A percentile compares a stretch with the other conserved stretches of the same genome.
Conservation (phyloP, 1,284 basidiomycete species). For the Singerocomus inundabilis region DNA sequence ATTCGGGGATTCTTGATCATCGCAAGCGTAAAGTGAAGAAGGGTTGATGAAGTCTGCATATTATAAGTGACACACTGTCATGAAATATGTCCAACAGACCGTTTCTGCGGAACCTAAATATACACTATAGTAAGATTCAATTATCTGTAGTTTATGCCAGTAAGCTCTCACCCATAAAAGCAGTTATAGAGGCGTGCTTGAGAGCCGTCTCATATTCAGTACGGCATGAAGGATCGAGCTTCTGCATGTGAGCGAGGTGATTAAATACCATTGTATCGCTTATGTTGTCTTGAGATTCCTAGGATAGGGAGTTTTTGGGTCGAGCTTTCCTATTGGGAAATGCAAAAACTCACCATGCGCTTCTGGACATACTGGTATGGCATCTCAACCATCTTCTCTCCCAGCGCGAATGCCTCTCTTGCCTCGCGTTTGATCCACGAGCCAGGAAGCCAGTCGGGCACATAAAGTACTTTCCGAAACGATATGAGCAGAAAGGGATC, state of each 20-base stretch:
- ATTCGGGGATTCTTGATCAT: slow-evolving; percentile 36
- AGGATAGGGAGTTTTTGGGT: not conserved
- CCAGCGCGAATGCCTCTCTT: not conserved
- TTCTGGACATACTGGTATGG: slow-evolving; percentile 16
- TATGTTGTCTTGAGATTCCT: not conserved
- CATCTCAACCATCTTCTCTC: slow-evolving; percentile 6
- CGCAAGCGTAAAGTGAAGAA: slow-evolving; percentile 31
- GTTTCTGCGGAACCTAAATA: slow-evolving; percentile 10
- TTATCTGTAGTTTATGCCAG: not conserved
- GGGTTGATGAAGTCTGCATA: slow-evolving; percentile 6
- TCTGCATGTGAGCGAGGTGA: slow-evolving; percentile 21
- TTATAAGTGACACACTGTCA: not conserved
- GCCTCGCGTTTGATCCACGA: slow-evolving; percentile 1
- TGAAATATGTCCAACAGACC: slow-evolving; percentile 4
- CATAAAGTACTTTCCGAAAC: slow-evolving; percentile 8
- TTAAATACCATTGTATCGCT: slow-evolving; percentile 17
- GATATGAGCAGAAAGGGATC: not conserved
- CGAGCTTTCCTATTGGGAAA: no score
- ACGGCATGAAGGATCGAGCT: not conserved
- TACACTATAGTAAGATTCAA: not conserved
- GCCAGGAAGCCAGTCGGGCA: slow-evolving; percentile 18
- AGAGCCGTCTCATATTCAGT: no score
- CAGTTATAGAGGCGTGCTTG: no score
- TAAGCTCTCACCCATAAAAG: slow-evolving; percentile 10
- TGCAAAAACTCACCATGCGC: slow-evolving; percentile 9